phyloP scores from a whole-genome alignment of 805 yeast genomes.

The Kodamaea sagamina region DNA sequence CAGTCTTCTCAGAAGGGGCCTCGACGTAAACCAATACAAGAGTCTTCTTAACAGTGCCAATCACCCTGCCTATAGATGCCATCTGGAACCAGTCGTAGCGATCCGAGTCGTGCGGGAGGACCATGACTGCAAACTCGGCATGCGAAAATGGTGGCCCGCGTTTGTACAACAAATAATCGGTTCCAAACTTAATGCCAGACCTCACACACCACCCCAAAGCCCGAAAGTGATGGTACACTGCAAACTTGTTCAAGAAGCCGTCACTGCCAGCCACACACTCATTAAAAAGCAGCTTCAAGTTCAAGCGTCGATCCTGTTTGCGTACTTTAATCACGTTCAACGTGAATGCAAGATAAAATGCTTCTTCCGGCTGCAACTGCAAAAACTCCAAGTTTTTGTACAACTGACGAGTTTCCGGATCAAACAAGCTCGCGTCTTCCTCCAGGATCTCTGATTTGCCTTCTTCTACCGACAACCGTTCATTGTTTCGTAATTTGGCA shows the following conservation, averaged over 20 bases:
- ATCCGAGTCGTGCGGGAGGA: constrained; percentile 42
- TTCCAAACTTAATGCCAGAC: constrained; percentile 89
- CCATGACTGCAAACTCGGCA: constrained; percentile 77
- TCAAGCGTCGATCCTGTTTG: constrained; percentile 8
- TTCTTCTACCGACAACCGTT: constrained; percentile 16
- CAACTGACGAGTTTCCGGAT: constrained; percentile 18
- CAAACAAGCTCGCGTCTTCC: constrained; percentile 22
- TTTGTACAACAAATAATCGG: constrained; percentile 78
- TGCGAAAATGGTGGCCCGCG: constrained; percentile 96
- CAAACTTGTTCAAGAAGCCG: constrained; percentile 56
- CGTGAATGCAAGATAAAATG: constrained; percentile 64
- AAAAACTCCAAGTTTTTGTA: constrained; percentile 44
- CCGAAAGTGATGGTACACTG: constrained; percentile 82
- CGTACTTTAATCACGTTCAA: constrained; percentile 48
- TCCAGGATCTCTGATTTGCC: constrained; percentile 8
- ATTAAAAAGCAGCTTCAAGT: constrained; percentile 2
- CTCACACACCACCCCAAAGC: constrained; percentile 94
- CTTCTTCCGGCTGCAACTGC: constrained; percentile 77
- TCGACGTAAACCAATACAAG: constrained; percentile 70
- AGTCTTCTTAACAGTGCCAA: constrained; percentile 83
- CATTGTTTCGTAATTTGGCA: constrained; percentile 20
- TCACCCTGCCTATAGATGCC: constrained; percentile 73
- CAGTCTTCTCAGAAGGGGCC: background rate
- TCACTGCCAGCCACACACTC: constrained; percentile 3
- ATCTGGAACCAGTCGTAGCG: constrained; percentile 55